Percentiles rank a stretch among this genome's conserved stretches.
phyloP scores from a whole-genome alignment of 2,329 filamentous ascomycete species.

The Coleophoma eucalyptorum region DNA sequence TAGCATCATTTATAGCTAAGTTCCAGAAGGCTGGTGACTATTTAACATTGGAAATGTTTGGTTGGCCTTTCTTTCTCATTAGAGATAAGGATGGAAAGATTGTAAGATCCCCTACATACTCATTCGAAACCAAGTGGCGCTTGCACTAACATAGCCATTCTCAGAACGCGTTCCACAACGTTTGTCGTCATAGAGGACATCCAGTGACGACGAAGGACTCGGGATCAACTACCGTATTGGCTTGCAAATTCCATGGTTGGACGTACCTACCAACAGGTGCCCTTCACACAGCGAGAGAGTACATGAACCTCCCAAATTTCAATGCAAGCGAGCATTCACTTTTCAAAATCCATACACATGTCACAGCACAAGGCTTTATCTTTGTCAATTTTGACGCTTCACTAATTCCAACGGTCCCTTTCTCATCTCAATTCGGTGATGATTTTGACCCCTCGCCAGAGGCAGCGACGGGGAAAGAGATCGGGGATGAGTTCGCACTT shows the following conservation, averaged over 20 bases:
- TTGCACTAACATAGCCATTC: too few relatives aligned
- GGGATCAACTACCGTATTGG: conserved; percentile 34
- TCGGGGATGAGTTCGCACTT: conserved; percentile 23
- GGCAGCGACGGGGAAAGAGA: conserved; percentile 19
- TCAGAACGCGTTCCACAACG: conserved; percentile 31
- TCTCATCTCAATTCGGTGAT: conserved; percentile 3
- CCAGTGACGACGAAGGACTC: conserved; percentile 28
- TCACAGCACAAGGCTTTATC: conserved; percentile 28
- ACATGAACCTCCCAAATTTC: conserved; percentile 33
- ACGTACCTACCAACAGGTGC: conserved; percentile 38
- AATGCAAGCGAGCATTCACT: conserved; percentile 32
- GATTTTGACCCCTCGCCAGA: conserved; percentile 18
- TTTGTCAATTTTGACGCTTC: conserved; percentile 30
- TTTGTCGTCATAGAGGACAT: conserved; percentile 40
- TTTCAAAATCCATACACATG: conserved; percentile 28
- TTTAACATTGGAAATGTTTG: conserved; percentile 28
- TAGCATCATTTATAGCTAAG: background rate
- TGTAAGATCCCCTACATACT: too few relatives aligned
- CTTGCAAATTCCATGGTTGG: conserved; percentile 43
- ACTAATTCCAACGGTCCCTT: conserved; percentile 16
- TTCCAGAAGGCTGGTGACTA: conserved; percentile 29
- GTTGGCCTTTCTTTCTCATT: conserved; percentile 35
- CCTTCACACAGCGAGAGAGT: conserved; percentile 38
- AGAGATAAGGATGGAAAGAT: conserved; percentile 29
- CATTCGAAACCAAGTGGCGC: too few relatives aligned